A percentile compares a stretch with the other conserved stretches of the same genome.
Evolutionary conservation across 208 protist species (phyloP).

Genomic region (Naegleria lovaniensis): DNA sequence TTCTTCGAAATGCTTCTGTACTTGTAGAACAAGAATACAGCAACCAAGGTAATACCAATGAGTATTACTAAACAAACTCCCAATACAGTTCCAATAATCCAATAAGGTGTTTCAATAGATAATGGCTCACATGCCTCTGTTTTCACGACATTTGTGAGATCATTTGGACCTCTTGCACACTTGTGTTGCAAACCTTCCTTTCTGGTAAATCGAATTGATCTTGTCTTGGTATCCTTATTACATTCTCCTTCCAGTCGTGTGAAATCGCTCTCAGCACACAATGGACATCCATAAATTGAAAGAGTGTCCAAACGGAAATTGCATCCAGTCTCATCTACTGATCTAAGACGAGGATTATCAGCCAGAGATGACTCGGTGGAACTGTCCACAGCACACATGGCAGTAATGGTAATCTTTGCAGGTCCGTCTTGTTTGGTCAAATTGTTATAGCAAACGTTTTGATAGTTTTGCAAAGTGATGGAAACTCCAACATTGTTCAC

Average conservation of each 20-base stretch:
- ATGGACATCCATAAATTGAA: background rate
- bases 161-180: background rate
- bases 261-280: background rate
- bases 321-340: background rate
- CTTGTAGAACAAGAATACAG: background rate
- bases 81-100: background rate
- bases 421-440: background rate
- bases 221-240: background rate
- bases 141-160: background rate
- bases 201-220: background rate
- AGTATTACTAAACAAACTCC: background rate
- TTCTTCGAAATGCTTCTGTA: background rate
- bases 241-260: background rate
- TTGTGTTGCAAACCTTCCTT: background rate
- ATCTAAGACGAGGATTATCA: background rate
- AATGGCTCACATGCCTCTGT: background rate
- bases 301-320: background rate
- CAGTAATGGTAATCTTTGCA: background rate
- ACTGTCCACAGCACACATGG: background rate
- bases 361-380: background rate
- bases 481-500: background rate
- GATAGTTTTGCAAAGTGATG: background rate
- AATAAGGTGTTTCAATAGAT: background rate
- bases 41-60: background rate
- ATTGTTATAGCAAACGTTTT: background rate